phyloP scores from a whole-genome alignment of 169 alveolate species.

The Plasmodium yoelii region DNA sequence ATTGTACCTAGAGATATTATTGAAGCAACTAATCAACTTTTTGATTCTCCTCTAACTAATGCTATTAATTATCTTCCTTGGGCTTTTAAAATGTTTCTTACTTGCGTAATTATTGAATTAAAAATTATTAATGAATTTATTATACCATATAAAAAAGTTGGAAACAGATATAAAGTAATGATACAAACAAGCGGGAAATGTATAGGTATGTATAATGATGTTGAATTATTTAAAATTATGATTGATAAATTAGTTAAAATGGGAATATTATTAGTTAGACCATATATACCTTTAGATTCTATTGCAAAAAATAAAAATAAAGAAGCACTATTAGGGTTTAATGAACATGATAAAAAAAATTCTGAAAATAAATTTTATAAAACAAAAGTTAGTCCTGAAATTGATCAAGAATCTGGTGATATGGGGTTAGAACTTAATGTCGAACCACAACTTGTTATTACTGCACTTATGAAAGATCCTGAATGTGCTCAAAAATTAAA shows the following conservation, averaged over 20 bases:
- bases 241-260: conserved; percentile 73
- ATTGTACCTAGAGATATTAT: conserved; percentile 80
- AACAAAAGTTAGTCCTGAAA: conserved; percentile 62
- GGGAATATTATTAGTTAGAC: conserved; percentile 82
- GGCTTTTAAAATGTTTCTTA: conserved; percentile 80
- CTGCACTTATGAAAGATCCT: conserved; percentile 72
- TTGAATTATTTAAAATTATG: conserved; percentile 77
- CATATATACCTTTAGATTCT: conserved; percentile 78
- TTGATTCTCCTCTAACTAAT: conserved; percentile 80
- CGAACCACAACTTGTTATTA: conserved; percentile 58
- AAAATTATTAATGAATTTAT: conserved; percentile 78
- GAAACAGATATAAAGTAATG: conserved; percentile 79
- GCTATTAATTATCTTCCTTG: conserved; percentile 79
- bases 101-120: conserved; percentile 79
- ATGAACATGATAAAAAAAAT: conserved; percentile 26
- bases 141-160: conserved; percentile 80
- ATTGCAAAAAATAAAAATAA: conserved; percentile 33
- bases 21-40: conserved; percentile 81
- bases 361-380: conserved; percentile 7
- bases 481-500: conserved; percentile 59
- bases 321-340: conserved; percentile 52
- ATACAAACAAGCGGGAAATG: conserved; percentile 80
- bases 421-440: conserved; percentile 70
- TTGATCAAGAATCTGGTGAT: conserved; percentile 67
- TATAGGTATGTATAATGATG: conserved; percentile 69